Conservation (phyloP, 129 eudicot genomes). For the Tanacetum coccineum region DNA sequence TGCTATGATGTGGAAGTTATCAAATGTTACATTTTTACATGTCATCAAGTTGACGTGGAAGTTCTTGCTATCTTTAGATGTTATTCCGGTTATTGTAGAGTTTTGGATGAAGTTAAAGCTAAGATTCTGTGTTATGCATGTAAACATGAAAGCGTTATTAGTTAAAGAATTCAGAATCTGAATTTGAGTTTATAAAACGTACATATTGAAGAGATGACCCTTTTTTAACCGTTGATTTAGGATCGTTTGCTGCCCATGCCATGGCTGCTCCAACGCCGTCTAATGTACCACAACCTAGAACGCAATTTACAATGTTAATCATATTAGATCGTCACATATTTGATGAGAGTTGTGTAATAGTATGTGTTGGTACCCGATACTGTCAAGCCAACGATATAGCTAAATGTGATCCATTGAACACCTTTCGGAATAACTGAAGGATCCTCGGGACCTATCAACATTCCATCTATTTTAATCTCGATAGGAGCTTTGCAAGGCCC, state of each 20-base stretch:
- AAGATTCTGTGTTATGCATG: conserved; percentile 31
- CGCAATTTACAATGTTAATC: not conserved
- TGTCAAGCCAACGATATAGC: conserved; percentile 33
- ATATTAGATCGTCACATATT: not conserved
- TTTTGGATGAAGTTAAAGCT: conserved; percentile 49
- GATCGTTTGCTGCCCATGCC: conserved; percentile 31
- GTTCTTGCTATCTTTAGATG: conserved; percentile 45
- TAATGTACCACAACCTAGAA: conserved; percentile 49
- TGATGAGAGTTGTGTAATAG: conserved; percentile 5
- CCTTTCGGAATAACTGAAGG: conserved; percentile 34
- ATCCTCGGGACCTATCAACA: conserved; percentile 31
- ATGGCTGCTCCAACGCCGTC: conserved; percentile 53
- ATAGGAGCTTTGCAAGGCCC: conserved; percentile 37
- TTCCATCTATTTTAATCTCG: conserved; percentile 29
- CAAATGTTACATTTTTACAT: conserved; percentile 41
- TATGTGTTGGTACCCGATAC: conserved; percentile 31
- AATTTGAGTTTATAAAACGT: not conserved
- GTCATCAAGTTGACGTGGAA: conserved; percentile 44
- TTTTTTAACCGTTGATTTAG: conserved; percentile 11
- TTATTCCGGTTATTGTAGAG: conserved; percentile 38
- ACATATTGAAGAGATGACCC: conserved; percentile 36
- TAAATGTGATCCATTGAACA: conserved; percentile 50
- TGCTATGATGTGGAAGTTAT: conserved; percentile 29
- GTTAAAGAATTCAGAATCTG: not conserved
- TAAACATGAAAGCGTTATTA: conserved; percentile 8